Evolutionary conservation across 2,329 filamentous ascomycete genomes (phyloP), one percentile per base, ranked within the genome.

Genomic region (Penicillium thymicola): DNA sequence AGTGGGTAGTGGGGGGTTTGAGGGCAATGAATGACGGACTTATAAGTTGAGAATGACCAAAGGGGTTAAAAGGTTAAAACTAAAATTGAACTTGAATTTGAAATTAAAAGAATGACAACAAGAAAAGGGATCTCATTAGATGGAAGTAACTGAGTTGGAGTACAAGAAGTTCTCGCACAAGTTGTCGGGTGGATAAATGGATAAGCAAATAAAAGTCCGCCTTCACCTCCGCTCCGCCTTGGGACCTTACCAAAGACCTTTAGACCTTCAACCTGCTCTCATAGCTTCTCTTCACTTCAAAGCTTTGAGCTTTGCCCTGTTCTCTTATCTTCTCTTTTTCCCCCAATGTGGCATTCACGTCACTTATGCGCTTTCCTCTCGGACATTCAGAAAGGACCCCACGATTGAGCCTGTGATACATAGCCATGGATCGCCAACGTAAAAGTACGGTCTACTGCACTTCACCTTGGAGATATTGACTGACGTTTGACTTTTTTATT

Each of bases 371-470:
- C 61, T 69, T 67, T 68, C 67, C 68, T 68, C 68, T 73, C 70
- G 63, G 64, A 68, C 59, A 65, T 64, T 65, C 66, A 71, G 66
- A 70, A 68, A 69, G 69, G 67, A 70, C 66, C 68, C 62, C 63
- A 66, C 63, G 64, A 69, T 60, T 72, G 65, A 72, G 66, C 58
- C 46, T 54, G 52, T 44, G 62, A 65, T 57, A 58, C 54, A 65
- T 59, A 63, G 63, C 68, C 62, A 81, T 81, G 78, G 78, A 81
- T 67, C 77, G 76, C 66, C 75, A 72, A 69, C 74, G 76, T 67
- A 81, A 80, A 74, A 76, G 78, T 80, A 76, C 52, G 32, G 34
- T 49, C 46, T 30, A 32, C 32, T 23, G 5, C 13, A 46, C 37
- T 44, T 30, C 32, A 18, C 28, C 23, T 38, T 44, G 41, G 34